These are phyloP conservation scores for Plantago major DNA, from an alignment of 257 asterid species.

Conservation along the genomic window DNA sequence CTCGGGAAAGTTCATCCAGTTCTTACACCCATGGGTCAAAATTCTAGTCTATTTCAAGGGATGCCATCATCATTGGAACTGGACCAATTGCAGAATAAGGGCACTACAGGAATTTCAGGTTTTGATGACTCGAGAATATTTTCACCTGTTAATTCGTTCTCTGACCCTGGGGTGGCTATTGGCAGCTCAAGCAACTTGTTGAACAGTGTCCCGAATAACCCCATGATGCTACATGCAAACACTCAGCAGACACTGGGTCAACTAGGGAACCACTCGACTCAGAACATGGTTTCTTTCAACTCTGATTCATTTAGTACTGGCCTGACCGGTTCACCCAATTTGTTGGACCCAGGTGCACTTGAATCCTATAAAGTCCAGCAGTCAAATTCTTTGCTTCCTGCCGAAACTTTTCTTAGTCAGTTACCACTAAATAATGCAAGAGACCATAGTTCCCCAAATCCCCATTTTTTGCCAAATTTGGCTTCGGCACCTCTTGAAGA, in stretches of 20 bases:
- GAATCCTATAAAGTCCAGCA: slow-evolving; percentile 36
- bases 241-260: slow-evolving; percentile 37
- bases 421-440: slow-evolving; percentile 33
- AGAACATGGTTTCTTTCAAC: slow-evolving; percentile 41
- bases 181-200: slow-evolving; percentile 38
- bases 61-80: slow-evolving; percentile 61
- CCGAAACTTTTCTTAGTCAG: slow-evolving; percentile 43
- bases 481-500: slow-evolving; percentile 42
- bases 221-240: slow-evolving; percentile 44
- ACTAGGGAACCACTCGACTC: slow-evolving; percentile 42
- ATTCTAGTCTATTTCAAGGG: slow-evolving; percentile 56
- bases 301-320: slow-evolving; percentile 41
- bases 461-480: slow-evolving; percentile 34
- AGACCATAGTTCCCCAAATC: slow-evolving; percentile 33
- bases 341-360: slow-evolving; percentile 35
- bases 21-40: slow-evolving; percentile 41
- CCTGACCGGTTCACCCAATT: slow-evolving; percentile 34
- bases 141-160: slow-evolving; percentile 33
- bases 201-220: slow-evolving; percentile 28
- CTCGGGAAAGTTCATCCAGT: slow-evolving; percentile 47
- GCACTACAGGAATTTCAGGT: slow-evolving; percentile 28
- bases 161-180: slow-evolving; percentile 29
- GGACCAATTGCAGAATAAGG: slow-evolving; percentile 54
- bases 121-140: slow-evolving; percentile 45
- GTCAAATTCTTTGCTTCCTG: slow-evolving; percentile 32